Conservation (phyloP, 2,329 filamentous ascomycete species). For the Blastomyces gilchristii region DNA sequence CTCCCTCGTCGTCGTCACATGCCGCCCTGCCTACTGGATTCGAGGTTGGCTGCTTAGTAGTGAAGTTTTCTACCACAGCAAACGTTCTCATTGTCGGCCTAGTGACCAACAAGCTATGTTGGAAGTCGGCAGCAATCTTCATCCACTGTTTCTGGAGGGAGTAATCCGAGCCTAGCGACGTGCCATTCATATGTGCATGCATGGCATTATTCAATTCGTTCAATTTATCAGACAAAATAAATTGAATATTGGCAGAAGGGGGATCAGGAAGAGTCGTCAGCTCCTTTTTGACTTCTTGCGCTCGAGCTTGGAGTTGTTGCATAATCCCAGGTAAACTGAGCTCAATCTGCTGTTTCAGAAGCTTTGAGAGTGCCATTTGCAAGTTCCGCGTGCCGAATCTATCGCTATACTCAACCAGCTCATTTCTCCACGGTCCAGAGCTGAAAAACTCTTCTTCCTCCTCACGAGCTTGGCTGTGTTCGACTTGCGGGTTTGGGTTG, state of each 20-base stretch:
- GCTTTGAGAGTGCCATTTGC: constrained; percentile 39
- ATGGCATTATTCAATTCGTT: constrained; percentile 48
- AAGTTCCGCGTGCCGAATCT: constrained; percentile 46
- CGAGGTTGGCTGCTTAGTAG: not conserved
- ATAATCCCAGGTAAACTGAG: constrained; percentile 28
- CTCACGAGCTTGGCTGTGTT: constrained; percentile 39
- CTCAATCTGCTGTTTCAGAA: constrained; percentile 41
- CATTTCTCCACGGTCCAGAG: constrained; percentile 36
- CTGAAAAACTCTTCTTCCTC: constrained; percentile 45
- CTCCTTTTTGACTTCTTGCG: constrained; percentile 44
- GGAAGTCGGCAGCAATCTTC: constrained; percentile 43
- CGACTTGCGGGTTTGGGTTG: constrained; percentile 35
- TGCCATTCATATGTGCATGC: constrained; percentile 45
- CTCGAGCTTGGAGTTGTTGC: constrained; percentile 36
- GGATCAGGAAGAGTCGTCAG: constrained; percentile 55
- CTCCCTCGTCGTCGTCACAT: constrained; percentile 5
- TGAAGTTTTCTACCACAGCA: not conserved
- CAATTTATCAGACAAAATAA: constrained; percentile 53
- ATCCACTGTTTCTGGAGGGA: constrained; percentile 37
- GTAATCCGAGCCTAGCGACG: constrained; percentile 32
- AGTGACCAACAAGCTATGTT: constrained; percentile 37
- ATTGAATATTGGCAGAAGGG: constrained; percentile 53
- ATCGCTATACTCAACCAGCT: constrained; percentile 29
- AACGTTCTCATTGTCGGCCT: constrained; percentile 29
- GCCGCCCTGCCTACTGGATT: not conserved